Conservation (phyloP, 768 basidiomycete genomes). For the Suillus variegatus region DNA sequence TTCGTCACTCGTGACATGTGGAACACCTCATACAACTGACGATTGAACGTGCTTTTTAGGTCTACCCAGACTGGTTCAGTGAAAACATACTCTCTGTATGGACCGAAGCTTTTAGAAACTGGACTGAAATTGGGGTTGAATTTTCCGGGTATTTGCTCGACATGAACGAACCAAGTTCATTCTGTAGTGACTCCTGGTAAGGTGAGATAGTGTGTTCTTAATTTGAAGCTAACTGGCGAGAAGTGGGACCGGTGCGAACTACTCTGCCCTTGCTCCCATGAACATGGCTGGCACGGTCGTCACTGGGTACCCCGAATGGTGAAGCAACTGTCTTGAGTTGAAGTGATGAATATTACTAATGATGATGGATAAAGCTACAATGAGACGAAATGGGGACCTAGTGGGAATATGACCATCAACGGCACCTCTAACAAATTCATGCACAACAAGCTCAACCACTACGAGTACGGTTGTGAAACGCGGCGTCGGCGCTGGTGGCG, state of each 20-base stretch:
- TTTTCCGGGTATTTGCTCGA: too few species aligned
- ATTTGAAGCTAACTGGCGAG: neutral
- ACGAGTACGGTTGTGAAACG: too few species aligned
- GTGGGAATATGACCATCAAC: too few species aligned
- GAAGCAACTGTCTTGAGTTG: conserved; percentile 11
- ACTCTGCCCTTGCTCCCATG: conserved; percentile 60
- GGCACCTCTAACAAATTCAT: too few species aligned
- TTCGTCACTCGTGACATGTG: conserved; percentile 12
- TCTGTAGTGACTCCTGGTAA: too few species aligned
- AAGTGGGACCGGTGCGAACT: conserved; percentile 53
- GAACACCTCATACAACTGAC: neutral
- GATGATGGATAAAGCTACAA: conserved; percentile 50
- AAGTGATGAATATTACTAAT: neutral
- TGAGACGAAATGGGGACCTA: conserved; percentile 32
- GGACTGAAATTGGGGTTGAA: too few species aligned
- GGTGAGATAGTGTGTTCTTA: too few species aligned
- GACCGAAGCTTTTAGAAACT: too few species aligned
- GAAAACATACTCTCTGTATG: too few species aligned
- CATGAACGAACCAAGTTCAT: too few species aligned
- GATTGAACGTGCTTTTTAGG: conserved; percentile 28
- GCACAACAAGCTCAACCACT: too few species aligned
- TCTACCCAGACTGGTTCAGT: conserved; percentile 9
- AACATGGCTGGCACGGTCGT: conserved; percentile 50
- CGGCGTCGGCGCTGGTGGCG: too few species aligned
- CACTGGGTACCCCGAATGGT: conserved; percentile 73